Percentiles rank a stretch among this genome's conserved stretches.
Evolutionary conservation across 2,329 filamentous ascomycete genomes (phyloP).

Genomic region (Leptographium wingfieldii): DNA sequence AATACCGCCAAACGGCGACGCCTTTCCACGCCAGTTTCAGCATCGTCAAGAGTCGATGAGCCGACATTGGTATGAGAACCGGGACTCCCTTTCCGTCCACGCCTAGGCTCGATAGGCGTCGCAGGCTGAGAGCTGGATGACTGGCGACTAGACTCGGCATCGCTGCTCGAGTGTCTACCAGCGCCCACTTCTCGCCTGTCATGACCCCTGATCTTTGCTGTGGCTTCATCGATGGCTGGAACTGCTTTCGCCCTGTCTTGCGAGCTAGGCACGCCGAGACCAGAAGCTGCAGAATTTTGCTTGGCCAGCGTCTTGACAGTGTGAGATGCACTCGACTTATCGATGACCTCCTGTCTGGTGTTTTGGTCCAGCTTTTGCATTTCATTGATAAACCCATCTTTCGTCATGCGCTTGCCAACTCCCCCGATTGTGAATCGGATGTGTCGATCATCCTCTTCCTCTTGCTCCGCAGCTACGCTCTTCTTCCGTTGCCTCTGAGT

Average conservation of each 20-base stretch:
- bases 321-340: slow-evolving; percentile 34
- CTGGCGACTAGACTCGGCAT: neutral
- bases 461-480: slow-evolving; percentile 26
- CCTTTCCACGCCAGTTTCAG: slow-evolving; percentile 58
- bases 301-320: slow-evolving; percentile 37
- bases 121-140: slow-evolving; percentile 4
- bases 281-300: slow-evolving; percentile 18
- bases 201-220: neutral
- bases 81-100: neutral
- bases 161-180: neutral
- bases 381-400: slow-evolving; percentile 65
- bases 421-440: slow-evolving; percentile 67
- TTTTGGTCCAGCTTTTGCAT: slow-evolving; percentile 60
- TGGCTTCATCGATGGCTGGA: neutral
- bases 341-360: slow-evolving; percentile 42
- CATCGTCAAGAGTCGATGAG: neutral
- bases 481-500: slow-evolving; percentile 23
- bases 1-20: slow-evolving; percentile 48
- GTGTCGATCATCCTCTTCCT: slow-evolving; percentile 54
- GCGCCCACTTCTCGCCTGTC: neutral
- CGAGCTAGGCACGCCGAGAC: neutral
- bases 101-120: neutral
- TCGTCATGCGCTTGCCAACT: slow-evolving; percentile 63
- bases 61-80: neutral
- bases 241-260: slow-evolving; percentile 1